These are phyloP conservation scores for Rhodotorula sp. DNA, from an alignment of 1,284 basidiomycete genomes.

Conservation along the genomic window DNA sequence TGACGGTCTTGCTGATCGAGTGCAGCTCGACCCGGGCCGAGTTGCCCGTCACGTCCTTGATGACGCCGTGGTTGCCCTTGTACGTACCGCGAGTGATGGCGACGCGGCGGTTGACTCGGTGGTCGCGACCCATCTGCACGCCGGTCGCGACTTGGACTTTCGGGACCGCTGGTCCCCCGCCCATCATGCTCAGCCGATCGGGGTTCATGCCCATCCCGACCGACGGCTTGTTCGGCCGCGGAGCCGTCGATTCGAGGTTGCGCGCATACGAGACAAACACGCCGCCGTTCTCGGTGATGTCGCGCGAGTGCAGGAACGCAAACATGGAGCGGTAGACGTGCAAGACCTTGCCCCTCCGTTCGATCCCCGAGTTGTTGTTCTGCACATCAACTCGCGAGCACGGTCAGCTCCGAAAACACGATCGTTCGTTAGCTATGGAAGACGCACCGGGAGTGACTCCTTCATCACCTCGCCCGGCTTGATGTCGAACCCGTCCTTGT, in stretches of 20 bases:
- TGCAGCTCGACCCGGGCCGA: slow-evolving; percentile 87
- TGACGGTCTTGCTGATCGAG: slow-evolving; percentile 85
- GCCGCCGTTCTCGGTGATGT: slow-evolving; percentile 84
- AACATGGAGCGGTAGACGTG: slow-evolving; percentile 94
- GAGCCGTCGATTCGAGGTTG: slow-evolving; percentile 75
- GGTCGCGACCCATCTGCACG: slow-evolving; percentile 55
- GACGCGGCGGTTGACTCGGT: slow-evolving; percentile 76
- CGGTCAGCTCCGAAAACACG: neutral
- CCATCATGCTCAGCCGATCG: slow-evolving; percentile 48
- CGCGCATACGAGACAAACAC: slow-evolving; percentile 79
- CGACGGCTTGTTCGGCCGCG: slow-evolving; percentile 82
- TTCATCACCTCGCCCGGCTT: slow-evolving; percentile 87
- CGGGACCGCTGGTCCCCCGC: slow-evolving; percentile 7
- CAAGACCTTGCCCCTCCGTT: slow-evolving; percentile 86
- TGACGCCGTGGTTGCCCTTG: slow-evolving; percentile 86
- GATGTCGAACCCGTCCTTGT: slow-evolving; percentile 74
- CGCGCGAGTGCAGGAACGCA: slow-evolving; percentile 91
- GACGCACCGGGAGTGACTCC: slow-evolving; percentile 62
- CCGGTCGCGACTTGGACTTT: slow-evolving; percentile 21
- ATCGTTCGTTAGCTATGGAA: neutral
- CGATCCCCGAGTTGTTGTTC: slow-evolving; percentile 51
- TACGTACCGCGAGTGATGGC: slow-evolving; percentile 81
- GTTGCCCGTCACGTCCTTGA: slow-evolving; percentile 91
- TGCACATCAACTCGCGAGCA: neutral
- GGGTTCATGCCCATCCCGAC: slow-evolving; percentile 68